Base-by-base conservation (phyloP, 768 basidiomycete genomes). In the Suillus fuscotomentosus region DNA sequence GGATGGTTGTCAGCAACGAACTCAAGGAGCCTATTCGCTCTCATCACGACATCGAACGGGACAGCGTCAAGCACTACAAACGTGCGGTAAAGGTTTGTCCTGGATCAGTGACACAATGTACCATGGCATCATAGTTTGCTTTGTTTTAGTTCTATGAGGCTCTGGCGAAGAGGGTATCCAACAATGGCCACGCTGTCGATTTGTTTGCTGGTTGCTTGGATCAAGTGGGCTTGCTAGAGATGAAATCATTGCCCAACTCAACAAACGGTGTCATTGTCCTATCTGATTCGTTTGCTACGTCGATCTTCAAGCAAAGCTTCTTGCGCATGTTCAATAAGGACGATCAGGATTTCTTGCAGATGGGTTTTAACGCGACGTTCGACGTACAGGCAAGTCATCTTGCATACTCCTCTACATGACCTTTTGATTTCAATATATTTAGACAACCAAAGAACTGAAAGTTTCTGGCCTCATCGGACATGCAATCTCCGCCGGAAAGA, bases 311-410 rank as follows among this genome's bases (percentile, higher is more conserved):
- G 81, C 97, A 98, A 77, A 93, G 90, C 70, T 98, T 97, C 88
- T 84, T 97, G 48, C 87, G 95, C 48, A 81, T 97, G 48, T 95
- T 99, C 77, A 87, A 83, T 72, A 98, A 97, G 76, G 97, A 97
- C 68, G 93, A 92, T 20, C 88, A 97, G 67, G 97, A 96, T 1
- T 84, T 92, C 68, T 82, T 99, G 34, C 87, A 91, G 72, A 98
- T 99, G 96, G 97, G 97, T 62, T 99, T 99, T 81, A 99, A 99
- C 70, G 97, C 95, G 11, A 99, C 95, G 1, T 97, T 99, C 69
- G 97, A 99, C 75, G 97, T 99, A 31, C 92, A 96, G 86, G 94
- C 94, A 70, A 48, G 76, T 70, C 22, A 24, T 62, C 39, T 47
- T 9, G 6, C 55, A 34, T 36, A 17, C 7, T 60, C n/a, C 11